phyloP scores from a whole-genome alignment of 2,329 filamentous ascomycete species.

The Aspergillus cejpii region DNA sequence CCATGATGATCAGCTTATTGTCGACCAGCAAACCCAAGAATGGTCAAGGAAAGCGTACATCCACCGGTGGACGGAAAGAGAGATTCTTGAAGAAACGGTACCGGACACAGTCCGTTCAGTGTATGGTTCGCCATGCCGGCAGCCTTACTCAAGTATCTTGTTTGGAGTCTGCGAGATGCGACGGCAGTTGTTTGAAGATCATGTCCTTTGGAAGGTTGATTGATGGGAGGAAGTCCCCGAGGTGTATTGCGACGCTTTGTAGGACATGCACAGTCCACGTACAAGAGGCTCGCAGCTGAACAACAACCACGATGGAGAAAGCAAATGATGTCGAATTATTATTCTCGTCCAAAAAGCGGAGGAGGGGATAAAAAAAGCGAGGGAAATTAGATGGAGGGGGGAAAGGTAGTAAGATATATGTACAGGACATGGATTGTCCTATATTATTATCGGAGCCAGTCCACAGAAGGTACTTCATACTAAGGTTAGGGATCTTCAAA shows the following conservation, averaged over 20 bases:
- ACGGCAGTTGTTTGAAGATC: slow-evolving; percentile 7
- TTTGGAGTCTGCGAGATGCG: slow-evolving; percentile 7
- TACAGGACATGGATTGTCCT: slow-evolving; percentile 2
- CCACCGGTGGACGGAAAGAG: slow-evolving; percentile 57
- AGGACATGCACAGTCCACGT: slow-evolving; percentile 15
- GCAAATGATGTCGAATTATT: slow-evolving; percentile 4
- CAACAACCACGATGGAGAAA: slow-evolving; percentile 10
- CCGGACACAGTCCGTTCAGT: slow-evolving; percentile 51
- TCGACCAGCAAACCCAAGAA: background rate
- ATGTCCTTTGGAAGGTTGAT: slow-evolving; percentile 8
- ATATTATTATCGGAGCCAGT: too few relatives aligned
- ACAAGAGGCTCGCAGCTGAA: slow-evolving; percentile 18
- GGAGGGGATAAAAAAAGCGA: slow-evolving; percentile 10
- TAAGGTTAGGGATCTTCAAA: background rate
- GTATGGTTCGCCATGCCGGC: slow-evolving; percentile 19
- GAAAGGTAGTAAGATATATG: slow-evolving; percentile 16
- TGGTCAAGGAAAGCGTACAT: slow-evolving; percentile 48
- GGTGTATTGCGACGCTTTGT: background rate
- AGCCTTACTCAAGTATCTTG: slow-evolving; percentile 1
- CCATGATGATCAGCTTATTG: slow-evolving; percentile 17
- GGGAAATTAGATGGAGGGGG: slow-evolving; percentile 10
- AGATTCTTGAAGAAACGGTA: slow-evolving; percentile 61
- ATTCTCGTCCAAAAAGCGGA: slow-evolving; percentile 1
- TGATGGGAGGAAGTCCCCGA: background rate
- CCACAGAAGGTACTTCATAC: background rate